Base-by-base conservation (phyloP, 2,329 filamentous ascomycete species). In the Colletotrichum tamarilloi region DNA sequence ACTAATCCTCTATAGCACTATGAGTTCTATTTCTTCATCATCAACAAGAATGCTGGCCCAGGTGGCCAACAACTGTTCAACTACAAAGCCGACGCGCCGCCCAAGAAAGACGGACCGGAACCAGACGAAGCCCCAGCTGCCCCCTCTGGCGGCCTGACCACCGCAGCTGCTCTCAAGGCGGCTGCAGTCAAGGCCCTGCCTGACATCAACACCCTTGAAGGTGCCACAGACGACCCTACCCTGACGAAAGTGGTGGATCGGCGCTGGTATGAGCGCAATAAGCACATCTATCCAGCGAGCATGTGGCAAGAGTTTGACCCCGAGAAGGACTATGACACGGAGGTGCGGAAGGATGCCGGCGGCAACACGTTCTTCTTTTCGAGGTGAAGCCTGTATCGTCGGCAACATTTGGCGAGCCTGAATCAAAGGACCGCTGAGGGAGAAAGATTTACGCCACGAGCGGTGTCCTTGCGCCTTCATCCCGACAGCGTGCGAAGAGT, bases 231-330 rank as follows among this genome's bases (percentile, higher is more conserved):
- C 74, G 95, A 98, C 77, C 92, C 95, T 1, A 89, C 89, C 3
- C 84, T 93, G 75, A 98, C 96, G 3, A 98, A 98, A 81, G 95
- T 99, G 4, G 96, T 99, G 4, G 96, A 99, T 84, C 90, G 97
- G 73, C 88, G 97, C 73, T 99, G 97, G 97, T 99, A 98, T 81
- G 95, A 98, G 85, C 91, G 92, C 79, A 98, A 98, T 82, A 99
- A 98, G 84, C 97, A 99, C 82, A 98, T 99, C 71, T 99, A 96
- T 81, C 97, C 97, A 0, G 96, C 96, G 24, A 98, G 94, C 80
- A 90, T 96, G 59, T 99, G 97, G 97, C 94, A 95, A 78, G 94
- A 97, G 75, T 99, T 97, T 81, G 95, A 98, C 76, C 93, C 95
- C 0, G 94, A 94, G 74, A 94, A 93, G 82, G 94, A 98, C 78